Evolutionary conservation across 768 basidiomycete genomes (phyloP).

Genomic region (Trametes maxima): DNA sequence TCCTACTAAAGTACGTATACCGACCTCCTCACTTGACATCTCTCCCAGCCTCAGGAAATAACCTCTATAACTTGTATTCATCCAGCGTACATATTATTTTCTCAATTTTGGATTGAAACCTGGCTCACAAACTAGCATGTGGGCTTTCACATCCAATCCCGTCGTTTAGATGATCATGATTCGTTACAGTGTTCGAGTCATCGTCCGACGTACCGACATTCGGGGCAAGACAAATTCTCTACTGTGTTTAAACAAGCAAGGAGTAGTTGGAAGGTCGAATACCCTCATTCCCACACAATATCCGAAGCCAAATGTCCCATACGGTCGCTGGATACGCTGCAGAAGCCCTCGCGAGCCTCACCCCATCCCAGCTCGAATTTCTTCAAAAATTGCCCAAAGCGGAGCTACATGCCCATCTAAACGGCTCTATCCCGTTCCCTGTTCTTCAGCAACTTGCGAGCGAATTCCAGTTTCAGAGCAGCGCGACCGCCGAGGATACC

Average conservation of each 20-base stretch:
- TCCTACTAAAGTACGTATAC: too few species aligned
- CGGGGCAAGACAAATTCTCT: too few species aligned
- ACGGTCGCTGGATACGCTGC: slow-evolving; percentile 39
- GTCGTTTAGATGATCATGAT: too few species aligned
- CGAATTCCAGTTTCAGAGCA: slow-evolving; percentile 33
- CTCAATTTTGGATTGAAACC: too few species aligned
- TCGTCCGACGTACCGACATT: not conserved
- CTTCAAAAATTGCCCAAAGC: slow-evolving; percentile 72
- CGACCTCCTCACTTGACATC: too few species aligned
- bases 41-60: too few species aligned
- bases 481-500: not conserved
- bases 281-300: not conserved
- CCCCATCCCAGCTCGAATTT: slow-evolving; percentile 54
- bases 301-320: slow-evolving; percentile 2
- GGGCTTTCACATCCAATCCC: too few species aligned
- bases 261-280: too few species aligned
- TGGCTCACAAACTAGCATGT: too few species aligned
- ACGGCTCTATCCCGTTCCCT: slow-evolving; percentile 76
- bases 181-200: not conserved
- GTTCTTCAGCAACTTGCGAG: slow-evolving; percentile 63
- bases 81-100: too few species aligned
- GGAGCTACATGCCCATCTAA: slow-evolving; percentile 85
- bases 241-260: too few species aligned
- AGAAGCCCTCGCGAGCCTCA: slow-evolving; percentile 56
- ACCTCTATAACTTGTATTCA: too few species aligned